phyloP scores from a whole-genome alignment of 2,329 filamentous ascomycete genomes.

The Claviceps citrina region DNA sequence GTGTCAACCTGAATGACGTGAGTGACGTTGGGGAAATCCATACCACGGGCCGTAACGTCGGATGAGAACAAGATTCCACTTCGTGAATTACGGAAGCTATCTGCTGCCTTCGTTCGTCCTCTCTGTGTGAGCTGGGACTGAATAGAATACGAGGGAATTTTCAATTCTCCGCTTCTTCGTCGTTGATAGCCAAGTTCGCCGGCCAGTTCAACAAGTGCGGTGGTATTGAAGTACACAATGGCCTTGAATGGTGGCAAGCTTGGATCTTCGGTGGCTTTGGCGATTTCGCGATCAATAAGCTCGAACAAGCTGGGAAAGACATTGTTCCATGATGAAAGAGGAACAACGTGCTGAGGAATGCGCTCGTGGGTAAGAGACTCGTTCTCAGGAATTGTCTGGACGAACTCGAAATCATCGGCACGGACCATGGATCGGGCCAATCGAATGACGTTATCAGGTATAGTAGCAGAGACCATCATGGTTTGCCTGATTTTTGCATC shows the following conservation, averaged over 20 bases:
- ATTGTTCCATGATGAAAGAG: constrained; percentile 56
- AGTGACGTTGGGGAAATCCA: constrained; percentile 72
- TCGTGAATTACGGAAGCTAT: constrained; percentile 50
- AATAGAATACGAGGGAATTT: constrained; percentile 38
- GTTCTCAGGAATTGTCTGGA: constrained; percentile 71
- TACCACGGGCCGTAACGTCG: constrained; percentile 66
- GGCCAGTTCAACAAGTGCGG: constrained; percentile 52
- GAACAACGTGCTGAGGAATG: constrained; percentile 66
- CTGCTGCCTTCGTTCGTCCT: constrained; percentile 53
- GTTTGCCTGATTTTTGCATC: constrained; percentile 61
- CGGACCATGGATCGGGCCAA: constrained; percentile 70
- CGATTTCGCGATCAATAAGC: constrained; percentile 47
- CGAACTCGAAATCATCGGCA: constrained; percentile 64
- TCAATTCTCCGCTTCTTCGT: constrained; percentile 23
- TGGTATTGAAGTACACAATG: constrained; percentile 84
- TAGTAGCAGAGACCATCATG: constrained; percentile 87
- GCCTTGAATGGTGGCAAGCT: constrained; percentile 64
- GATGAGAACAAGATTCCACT: constrained; percentile 59
- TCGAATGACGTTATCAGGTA: constrained; percentile 66
- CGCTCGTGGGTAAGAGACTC: constrained; percentile 73
- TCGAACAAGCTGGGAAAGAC: constrained; percentile 63
- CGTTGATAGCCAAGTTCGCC: constrained; percentile 33
- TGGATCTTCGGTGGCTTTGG: constrained; percentile 24
- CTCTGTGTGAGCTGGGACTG: constrained; percentile 64
- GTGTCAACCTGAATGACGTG: constrained; percentile 61